A percentile compares a stretch with the other conserved stretches of the same genome.
phyloP scores from a whole-genome alignment of 2,329 filamentous ascomycete species.

The Hypomyces perniciosus region DNA sequence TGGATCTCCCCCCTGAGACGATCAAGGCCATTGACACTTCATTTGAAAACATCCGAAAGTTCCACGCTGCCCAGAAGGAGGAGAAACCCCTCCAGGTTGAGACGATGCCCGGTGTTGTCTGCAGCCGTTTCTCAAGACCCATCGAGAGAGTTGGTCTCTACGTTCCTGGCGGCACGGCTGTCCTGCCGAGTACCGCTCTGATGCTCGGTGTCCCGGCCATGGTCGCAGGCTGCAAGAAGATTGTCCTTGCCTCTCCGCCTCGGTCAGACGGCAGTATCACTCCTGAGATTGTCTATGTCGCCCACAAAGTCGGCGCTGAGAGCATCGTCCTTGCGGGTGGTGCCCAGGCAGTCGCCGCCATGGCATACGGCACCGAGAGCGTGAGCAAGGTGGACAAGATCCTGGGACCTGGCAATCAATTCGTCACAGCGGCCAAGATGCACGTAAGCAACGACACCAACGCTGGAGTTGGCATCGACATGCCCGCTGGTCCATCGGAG shows the following conservation, averaged over 20 bases:
- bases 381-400: slow-evolving; percentile 98
- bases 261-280: slow-evolving; percentile 84
- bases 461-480: slow-evolving; percentile 91
- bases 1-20: slow-evolving; percentile 79
- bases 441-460: slow-evolving; percentile 95
- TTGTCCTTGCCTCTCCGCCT: slow-evolving; percentile 88
- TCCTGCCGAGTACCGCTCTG: slow-evolving; percentile 92
- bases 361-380: slow-evolving; percentile 95
- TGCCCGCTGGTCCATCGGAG: slow-evolving; percentile 95
- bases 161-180: slow-evolving; percentile 90
- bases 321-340: slow-evolving; percentile 94
- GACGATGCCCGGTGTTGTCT: slow-evolving; percentile 96
- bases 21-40: slow-evolving; percentile 89
- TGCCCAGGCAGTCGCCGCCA: slow-evolving; percentile 89
- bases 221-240: slow-evolving; percentile 94
- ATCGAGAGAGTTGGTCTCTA: slow-evolving; percentile 97
- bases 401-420: slow-evolving; percentile 93
- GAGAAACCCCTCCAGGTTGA: slow-evolving; percentile 78
- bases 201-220: slow-evolving; percentile 98
- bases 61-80: slow-evolving; percentile 88
- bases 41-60: slow-evolving; percentile 89
- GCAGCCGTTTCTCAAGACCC: slow-evolving; percentile 83
- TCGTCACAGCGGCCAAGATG: slow-evolving; percentile 98
- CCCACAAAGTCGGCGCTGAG: slow-evolving; percentile 93
- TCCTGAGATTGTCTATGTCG: slow-evolving; percentile 94